These are phyloP conservation scores for Pestalotiopsis sp. DNA, from an alignment of 2,329 filamentous ascomycete species.

Conservation along the genomic window DNA sequence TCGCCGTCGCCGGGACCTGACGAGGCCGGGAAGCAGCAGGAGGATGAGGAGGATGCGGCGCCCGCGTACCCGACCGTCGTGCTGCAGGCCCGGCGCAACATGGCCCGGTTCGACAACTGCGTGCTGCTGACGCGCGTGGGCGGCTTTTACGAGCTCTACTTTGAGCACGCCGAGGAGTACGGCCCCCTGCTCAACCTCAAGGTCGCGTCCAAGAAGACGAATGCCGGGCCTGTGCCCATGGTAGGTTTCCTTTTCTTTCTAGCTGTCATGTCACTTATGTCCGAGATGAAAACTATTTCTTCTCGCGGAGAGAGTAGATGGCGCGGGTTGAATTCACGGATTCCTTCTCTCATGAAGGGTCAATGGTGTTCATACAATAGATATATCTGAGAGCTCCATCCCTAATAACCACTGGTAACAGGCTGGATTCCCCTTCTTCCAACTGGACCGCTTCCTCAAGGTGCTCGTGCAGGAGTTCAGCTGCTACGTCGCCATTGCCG, in stretches of 20 bases:
- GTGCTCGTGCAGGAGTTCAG: constrained; percentile 88
- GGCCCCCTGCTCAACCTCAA: constrained; percentile 88
- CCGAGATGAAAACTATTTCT: background rate
- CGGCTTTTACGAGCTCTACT: constrained; percentile 97
- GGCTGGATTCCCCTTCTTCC: constrained; percentile 92
- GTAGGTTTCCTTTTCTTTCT: constrained; percentile 44
- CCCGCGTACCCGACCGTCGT: constrained; percentile 83
- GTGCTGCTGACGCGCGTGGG: constrained; percentile 91
- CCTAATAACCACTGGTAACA: constrained; percentile 34
- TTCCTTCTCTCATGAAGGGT: background rate
- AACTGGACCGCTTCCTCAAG: constrained; percentile 91
- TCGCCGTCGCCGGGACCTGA: background rate
- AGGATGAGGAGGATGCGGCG: constrained; percentile 44
- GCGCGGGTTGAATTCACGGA: background rate
- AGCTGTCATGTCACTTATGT: background rate
- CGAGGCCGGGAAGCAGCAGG: constrained; percentile 33
- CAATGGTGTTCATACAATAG: background rate
- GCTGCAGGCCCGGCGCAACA: constrained; percentile 84
- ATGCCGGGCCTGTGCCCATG: constrained; percentile 81
- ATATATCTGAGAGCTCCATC: background rate
- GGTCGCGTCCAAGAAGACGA: constrained; percentile 80
- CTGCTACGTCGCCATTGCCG: constrained; percentile 89
- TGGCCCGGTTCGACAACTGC: constrained; percentile 88
- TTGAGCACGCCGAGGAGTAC: constrained; percentile 90
- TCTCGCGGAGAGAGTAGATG: background rate